A percentile compares a stretch with the other conserved stretches of the same genome.
Conservation (phyloP, 1,284 basidiomycete genomes). For the Serendipita sp. region DNA sequence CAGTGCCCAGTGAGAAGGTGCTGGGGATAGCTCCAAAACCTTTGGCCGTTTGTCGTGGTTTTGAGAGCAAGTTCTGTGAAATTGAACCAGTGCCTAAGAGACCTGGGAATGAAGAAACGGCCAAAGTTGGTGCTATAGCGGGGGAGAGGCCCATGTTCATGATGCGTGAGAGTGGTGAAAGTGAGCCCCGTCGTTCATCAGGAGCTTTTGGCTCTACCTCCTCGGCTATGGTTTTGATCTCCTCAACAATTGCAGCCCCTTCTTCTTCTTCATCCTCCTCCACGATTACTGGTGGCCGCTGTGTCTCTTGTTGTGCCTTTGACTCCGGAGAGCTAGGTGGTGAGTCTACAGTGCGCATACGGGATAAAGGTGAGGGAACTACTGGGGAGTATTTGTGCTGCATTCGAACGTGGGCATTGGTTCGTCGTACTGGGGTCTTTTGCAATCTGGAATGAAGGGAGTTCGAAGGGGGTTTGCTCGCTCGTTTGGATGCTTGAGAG, state of each 20-base stretch:
- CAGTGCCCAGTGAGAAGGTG: neutral
- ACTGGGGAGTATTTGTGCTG: constrained; percentile 13
- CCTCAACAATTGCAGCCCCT: neutral
- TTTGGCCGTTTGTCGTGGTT: neutral
- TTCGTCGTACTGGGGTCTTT: constrained; percentile 10
- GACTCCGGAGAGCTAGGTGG: constrained; percentile 2
- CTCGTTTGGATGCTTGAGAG: constrained; percentile 7
- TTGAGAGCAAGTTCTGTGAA: neutral
- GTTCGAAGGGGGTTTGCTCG: constrained; percentile 1
- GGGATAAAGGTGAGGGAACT: constrained; percentile 15
- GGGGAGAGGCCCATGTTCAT: constrained; percentile 12
- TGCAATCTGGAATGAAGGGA: constrained; percentile 10
- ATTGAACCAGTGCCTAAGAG: neutral
- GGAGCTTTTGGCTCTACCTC: neutral
- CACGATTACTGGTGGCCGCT: neutral
- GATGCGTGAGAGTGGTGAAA: constrained; percentile 8
- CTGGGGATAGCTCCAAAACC: neutral
- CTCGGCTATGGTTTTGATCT: neutral
- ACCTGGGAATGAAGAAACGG: constrained; percentile 3
- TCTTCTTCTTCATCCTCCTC: constrained; percentile 3
- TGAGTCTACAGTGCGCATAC: neutral
- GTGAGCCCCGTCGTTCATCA: neutral
- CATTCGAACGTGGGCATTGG: neutral
- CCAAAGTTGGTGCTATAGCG: constrained; percentile 1
- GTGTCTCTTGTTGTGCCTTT: neutral